Evolutionary conservation across 495 filamentous ascomycete species (phyloP).

Genomic region (Hypoxylon fragiforme): DNA sequence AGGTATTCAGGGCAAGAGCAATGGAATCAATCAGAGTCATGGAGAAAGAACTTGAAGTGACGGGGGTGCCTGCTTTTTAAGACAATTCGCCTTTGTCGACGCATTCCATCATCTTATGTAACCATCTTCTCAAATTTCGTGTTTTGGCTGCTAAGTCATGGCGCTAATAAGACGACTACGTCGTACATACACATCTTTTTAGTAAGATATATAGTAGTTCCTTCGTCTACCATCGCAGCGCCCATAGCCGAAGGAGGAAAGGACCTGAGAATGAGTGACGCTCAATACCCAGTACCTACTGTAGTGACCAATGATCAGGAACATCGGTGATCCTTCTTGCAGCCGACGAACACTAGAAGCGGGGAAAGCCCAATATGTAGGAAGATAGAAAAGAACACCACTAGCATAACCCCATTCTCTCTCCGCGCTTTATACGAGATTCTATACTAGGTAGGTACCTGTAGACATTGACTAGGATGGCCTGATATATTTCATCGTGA

Average conservation of each 20-base stretch:
- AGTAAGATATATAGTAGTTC: background rate
- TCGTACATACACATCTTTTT: too few relatives aligned
- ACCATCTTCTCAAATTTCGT: constrained; percentile 4
- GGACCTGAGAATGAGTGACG: constrained; percentile 4
- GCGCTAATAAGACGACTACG: background rate
- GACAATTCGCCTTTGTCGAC: background rate
- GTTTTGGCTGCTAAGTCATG: constrained; percentile 1
- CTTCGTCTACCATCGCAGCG: constrained; percentile 3
- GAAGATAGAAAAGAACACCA: background rate
- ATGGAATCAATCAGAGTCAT: too few relatives aligned
- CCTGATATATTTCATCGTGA: background rate
- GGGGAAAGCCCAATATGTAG: constrained; percentile 10
- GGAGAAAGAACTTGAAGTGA: too few relatives aligned
- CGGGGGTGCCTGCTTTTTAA: background rate
- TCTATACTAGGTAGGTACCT: background rate
- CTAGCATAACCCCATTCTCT: constrained; percentile 7
- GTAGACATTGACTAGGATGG: constrained; percentile 8
- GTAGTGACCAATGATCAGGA: constrained; percentile 8
- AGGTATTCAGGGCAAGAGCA: too few relatives aligned
- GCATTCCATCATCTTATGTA: background rate
- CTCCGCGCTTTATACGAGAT: constrained; percentile 14
- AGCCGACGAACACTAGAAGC: constrained; percentile 5
- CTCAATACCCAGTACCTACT: too few relatives aligned
- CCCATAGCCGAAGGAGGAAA: constrained; percentile 10
- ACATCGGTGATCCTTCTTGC: constrained; percentile 15